Evolutionary conservation across 1,284 basidiomycete genomes (phyloP), one percentile per base, ranked within the genome.

Genomic region (Grifola frondosa): DNA sequence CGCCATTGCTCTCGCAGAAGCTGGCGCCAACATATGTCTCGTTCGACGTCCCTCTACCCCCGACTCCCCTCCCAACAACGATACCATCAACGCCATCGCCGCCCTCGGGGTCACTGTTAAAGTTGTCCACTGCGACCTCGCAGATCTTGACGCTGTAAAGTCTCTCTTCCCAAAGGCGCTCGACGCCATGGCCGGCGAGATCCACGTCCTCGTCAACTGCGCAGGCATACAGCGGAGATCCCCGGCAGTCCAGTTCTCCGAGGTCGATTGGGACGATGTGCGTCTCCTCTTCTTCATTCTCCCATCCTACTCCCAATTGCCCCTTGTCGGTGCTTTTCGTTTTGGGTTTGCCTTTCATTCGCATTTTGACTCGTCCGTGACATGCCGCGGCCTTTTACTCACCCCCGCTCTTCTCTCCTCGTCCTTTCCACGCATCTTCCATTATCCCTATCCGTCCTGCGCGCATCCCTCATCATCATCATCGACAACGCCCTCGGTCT

Each of bases 201-300:
- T 97, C 52, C 84, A 97, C 63, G 76, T 97, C 54, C 79, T 97
- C 35, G 81, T 97, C 63, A 96, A 97, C 68, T 97, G 93, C 64
- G 95, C 90, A 42, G 95, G 94, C 36, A 97, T 97, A 57, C 93
- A 97, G 66, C 77, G 91, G 59, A 75, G 92, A 65, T 82, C 86
- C 43, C 88, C 89, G 44, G 83, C 84, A 30, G 80, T 91, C 55
- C 76, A 81, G 56, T 97, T 97, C 65, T 72, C 81, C 28, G 92
- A 96, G 63, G 65, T 72, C 35, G 88, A 95, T 63, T 97, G 92
- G 92, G 84, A 95, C 61, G 89, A 93, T 67, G 91, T 91, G 63
- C 60, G 81, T 69, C 25, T 46, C 29, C 35, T 43, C 32, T 41
- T 46, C 33, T 34, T 45, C 40, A 37, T 34, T 41, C 37, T 39